A percentile compares a stretch with the other conserved stretches of the same genome.
phyloP scores from a whole-genome alignment of 2,329 filamentous ascomycete species.

The Cercospora sojina region DNA sequence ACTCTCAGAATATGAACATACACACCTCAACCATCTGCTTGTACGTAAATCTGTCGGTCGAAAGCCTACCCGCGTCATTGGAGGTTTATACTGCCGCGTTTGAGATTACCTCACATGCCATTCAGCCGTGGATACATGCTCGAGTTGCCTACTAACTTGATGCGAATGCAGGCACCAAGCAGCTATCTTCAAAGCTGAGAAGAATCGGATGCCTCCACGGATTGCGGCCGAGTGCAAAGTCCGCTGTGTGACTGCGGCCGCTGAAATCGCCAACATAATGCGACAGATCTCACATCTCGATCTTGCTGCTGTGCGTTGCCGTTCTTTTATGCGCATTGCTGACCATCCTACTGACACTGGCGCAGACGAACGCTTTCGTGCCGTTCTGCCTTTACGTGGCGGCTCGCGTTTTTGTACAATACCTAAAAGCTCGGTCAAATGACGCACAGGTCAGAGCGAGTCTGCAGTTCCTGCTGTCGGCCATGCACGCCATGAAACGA shows the following conservation, averaged over 20 bases:
- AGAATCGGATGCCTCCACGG: slow-evolving; percentile 72
- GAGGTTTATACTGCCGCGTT: not conserved
- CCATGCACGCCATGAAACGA: slow-evolving; percentile 84
- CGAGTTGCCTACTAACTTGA: not conserved
- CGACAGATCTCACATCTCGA: slow-evolving; percentile 90
- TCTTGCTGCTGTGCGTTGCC: slow-evolving; percentile 54
- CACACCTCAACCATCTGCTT: slow-evolving; percentile 95
- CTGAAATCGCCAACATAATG: slow-evolving; percentile 94
- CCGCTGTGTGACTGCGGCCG: slow-evolving; percentile 87
- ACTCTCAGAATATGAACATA: slow-evolving; percentile 76
- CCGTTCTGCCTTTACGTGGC: slow-evolving; percentile 97
- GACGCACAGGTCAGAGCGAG: slow-evolving; percentile 77
- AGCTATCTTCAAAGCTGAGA: slow-evolving; percentile 95
- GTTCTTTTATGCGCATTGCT: slow-evolving; percentile 54
- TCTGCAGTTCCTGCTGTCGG: slow-evolving; percentile 83
- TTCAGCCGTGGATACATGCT: not conserved
- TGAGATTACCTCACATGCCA: not conserved
- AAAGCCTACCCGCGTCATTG: not conserved
- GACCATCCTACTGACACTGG: slow-evolving; percentile 46
- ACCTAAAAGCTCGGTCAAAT: slow-evolving; percentile 87
- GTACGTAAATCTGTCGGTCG: not conserved
- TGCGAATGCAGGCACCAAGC: slow-evolving; percentile 66
- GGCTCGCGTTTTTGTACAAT: slow-evolving; percentile 91
- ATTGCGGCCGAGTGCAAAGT: slow-evolving; percentile 88
- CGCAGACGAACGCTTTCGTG: slow-evolving; percentile 81